Evolutionary conservation across 495 filamentous ascomycete genomes (phyloP).

Genomic region (Penicillium bialowiezense): DNA sequence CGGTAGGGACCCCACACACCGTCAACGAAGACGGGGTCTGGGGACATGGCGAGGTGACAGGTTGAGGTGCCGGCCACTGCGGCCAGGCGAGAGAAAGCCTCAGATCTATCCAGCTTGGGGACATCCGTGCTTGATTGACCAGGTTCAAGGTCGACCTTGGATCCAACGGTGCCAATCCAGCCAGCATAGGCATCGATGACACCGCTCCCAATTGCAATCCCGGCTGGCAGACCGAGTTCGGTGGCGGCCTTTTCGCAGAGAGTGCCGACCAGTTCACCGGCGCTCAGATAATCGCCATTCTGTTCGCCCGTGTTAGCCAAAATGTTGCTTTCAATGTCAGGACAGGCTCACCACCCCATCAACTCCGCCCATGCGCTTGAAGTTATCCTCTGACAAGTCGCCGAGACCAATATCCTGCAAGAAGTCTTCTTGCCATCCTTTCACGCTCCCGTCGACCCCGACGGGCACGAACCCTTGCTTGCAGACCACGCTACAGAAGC

Average conservation of each 20-base stretch:
- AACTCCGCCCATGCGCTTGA: constrained; percentile 88
- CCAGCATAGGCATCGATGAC: constrained; percentile 98
- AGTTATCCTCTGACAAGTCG: constrained; percentile 80
- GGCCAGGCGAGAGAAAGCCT: constrained; percentile 91
- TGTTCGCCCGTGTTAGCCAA: constrained; percentile 33
- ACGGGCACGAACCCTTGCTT: constrained; percentile 96
- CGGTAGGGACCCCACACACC: constrained; percentile 97
- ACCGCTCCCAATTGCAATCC: constrained; percentile 89
- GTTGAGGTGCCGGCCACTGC: constrained; percentile 97
- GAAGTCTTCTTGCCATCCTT: constrained; percentile 98
- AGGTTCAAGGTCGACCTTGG: constrained; percentile 71
- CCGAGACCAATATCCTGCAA: constrained; percentile 75
- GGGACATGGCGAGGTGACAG: constrained; percentile 94
- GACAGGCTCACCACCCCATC: constrained; percentile 79
- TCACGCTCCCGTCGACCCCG: constrained; percentile 93
- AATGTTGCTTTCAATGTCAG: constrained; percentile 10
- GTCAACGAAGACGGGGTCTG: constrained; percentile 81
- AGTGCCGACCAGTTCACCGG: constrained; percentile 82
- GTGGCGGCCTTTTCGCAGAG: constrained; percentile 78
- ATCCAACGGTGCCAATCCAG: constrained; percentile 98
- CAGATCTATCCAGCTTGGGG: constrained; percentile 73
- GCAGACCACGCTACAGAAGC: constrained; percentile 90
- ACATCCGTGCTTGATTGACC: constrained; percentile 57
- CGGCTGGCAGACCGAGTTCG: constrained; percentile 81
- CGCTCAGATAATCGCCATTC: constrained; percentile 88